Conservation (phyloP, 345 rosid genomes). For the Raphanus sativus region DNA sequence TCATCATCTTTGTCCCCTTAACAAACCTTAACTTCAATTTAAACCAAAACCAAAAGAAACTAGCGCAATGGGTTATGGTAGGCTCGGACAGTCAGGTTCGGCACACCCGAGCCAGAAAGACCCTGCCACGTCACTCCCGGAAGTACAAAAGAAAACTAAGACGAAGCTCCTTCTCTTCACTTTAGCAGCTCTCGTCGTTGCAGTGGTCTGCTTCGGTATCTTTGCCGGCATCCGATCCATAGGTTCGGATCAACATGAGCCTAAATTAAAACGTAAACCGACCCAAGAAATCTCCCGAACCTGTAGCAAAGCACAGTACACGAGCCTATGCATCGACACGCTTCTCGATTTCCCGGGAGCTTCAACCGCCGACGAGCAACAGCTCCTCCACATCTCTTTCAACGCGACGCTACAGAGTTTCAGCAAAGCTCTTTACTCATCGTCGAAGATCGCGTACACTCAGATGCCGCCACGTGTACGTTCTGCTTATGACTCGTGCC, state of each 20-base stretch:
- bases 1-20: slow-evolving; percentile 25
- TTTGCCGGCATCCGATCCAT: slow-evolving; percentile 37
- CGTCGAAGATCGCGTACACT: slow-evolving; percentile 52
- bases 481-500: slow-evolving; percentile 85
- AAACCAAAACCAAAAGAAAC: background rate
- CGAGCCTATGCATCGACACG: slow-evolving; percentile 64
- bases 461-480: slow-evolving; percentile 64
- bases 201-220: slow-evolving; percentile 51
- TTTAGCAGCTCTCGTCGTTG: slow-evolving; percentile 47
- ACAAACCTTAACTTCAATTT: slow-evolving; percentile 5
- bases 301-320: slow-evolving; percentile 67
- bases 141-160: slow-evolving; percentile 21
- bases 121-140: slow-evolving; percentile 19
- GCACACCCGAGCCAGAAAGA: slow-evolving; percentile 31
- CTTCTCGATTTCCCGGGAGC: slow-evolving; percentile 73
- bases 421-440: slow-evolving; percentile 63
- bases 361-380: slow-evolving; percentile 55
- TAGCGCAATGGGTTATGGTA: slow-evolving; percentile 47
- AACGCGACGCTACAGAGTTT: slow-evolving; percentile 89
- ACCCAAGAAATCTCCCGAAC: slow-evolving; percentile 64
- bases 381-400: slow-evolving; percentile 88
- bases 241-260: slow-evolving; percentile 24
- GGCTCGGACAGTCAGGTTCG: slow-evolving; percentile 43
- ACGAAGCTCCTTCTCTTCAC: slow-evolving; percentile 53
- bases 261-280: slow-evolving; percentile 43